Evolutionary conservation across 73 alveolate species (phyloP).

Genomic region (Breviolum minutum): DNA sequence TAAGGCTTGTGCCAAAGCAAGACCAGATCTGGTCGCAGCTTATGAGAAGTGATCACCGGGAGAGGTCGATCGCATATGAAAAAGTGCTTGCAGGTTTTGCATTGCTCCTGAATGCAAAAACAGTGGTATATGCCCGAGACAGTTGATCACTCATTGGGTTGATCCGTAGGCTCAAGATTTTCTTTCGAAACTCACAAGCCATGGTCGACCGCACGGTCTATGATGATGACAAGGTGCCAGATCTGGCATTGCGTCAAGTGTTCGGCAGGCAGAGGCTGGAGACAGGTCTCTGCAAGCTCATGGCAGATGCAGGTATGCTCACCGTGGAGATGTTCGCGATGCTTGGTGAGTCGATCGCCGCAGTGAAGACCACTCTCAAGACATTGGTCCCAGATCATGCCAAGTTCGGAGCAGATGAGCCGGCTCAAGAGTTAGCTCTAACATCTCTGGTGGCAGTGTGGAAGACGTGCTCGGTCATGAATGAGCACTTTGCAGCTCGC

Average conservation of each 20-base stretch:
- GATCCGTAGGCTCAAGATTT: no score
- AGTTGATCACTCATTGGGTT: no score
- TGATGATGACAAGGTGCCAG: background rate
- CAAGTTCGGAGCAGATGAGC: background rate
- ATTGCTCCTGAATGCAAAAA: no score
- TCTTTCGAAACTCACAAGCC: no score
- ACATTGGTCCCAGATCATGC: background rate
- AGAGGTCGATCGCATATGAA: no score
- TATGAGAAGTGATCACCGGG: no score
- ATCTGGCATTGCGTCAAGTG: background rate
- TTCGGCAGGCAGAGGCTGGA: background rate
- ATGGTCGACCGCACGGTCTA: background rate
- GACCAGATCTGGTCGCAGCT: background rate
- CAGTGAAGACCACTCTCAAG: background rate
- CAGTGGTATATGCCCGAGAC: background rate
- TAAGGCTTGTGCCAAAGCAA: background rate
- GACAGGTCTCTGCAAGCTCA: background rate
- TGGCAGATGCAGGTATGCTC: background rate
- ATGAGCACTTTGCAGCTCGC: background rate
- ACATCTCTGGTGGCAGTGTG: background rate
- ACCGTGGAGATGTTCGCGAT: background rate
- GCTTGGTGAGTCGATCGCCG: background rate
- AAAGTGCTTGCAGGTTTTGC: no score
- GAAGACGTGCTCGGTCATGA: background rate
- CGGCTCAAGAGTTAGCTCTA: background rate